Evolutionary conservation across 352 stramenopile species (phyloP), one percentile per base, ranked within the genome.

Genomic region (Thraustochytrium aureum): DNA sequence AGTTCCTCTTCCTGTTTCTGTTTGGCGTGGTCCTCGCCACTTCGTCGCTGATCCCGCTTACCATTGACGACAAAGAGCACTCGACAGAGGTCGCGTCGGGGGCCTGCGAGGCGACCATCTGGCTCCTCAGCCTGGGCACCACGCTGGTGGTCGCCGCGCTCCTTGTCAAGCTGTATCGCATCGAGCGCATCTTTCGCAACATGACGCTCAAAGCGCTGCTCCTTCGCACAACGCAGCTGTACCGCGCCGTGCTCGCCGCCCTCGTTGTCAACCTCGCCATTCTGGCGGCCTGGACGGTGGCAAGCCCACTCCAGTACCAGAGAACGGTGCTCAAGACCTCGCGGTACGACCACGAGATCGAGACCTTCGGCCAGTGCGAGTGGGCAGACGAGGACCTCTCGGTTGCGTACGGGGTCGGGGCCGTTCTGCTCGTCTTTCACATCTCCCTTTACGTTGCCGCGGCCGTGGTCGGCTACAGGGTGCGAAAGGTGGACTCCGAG

Each of bases 81-180:
- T n/a, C 20, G 47, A 50, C 56, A 32, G 20, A 4, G 35, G 1
- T 10, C 17, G 52, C 69, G 5, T 43, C 22, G 1, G 45, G 20
- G 22, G 66, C 47, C 22, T 75, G 66, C 54, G 56, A 75, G 17
- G 47, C 33, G 7, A 66, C 65, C 26, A 12, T 75, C 0, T 82
- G 72, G 72, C 62, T 82, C 7, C 30, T 82, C 20, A 81, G 59
- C 47, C 32, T 82, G 12, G 72, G 72, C 14, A 61, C 62, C 26
- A 82, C 72, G 5, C 14, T 79, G 2, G 60, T 59, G 62, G 62
- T 26, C 7, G 39, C 62, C 41, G 72, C 59, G 26, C 45, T 82
- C 14, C 79, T 76, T 33, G 35, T 82, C 32, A 82, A 82, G 62
- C 54, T 82, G 7, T 79, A 82, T 43, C 59, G 72, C n/a, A 82